Evolutionary conservation across 768 basidiomycete genomes (phyloP), one percentile per base, ranked within the genome.

Genomic region (Obba rivulosa): DNA sequence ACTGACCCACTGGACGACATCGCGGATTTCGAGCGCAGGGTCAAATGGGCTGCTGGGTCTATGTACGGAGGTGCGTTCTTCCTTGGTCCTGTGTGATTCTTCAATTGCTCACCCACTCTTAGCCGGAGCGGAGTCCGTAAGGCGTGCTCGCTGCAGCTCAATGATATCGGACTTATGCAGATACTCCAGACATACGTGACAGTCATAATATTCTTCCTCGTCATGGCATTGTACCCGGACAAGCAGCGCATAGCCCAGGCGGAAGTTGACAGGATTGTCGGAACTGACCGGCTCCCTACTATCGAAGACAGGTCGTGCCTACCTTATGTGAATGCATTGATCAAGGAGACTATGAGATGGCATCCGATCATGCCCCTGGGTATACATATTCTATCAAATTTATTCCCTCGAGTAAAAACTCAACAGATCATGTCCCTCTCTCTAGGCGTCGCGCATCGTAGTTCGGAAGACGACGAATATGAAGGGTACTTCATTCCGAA

Each of bases 181-280:
- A 5, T 25, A 24, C 17, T n/a, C 3, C 34, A 70, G 69, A 70
- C 66, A 1, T 65, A 58, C 24, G 60, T 64, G 4, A 53, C 64
- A 1, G 41, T 72, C 1, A 50, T 55, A 10, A 51, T 62, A 2
- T 71, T 76, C 52, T 48, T 75, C 39, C 60, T 74, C 13, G 66
- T 68, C 1, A 69, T 76, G 68, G 57, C 67, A 4, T 52, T 64
- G 8, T 54, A 71, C 48, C 73, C 73, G 1, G 61, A 67, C 11
- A 54, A 62, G 11, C 69, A 69, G 47, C 48, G 38, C 8, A 66
- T 56, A 42, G 73, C 71, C 0, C 75, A 73, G 45, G 61, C 58
- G 4, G 73, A 76, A 52, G 61, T 77, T 11, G 74, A 76, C 52
- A 22, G 42, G 1, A 62, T 75, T 4, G 51, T 75, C 10, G 44